phyloP scores from a whole-genome alignment of 768 basidiomycete genomes.

The Lactarius tabidus region DNA sequence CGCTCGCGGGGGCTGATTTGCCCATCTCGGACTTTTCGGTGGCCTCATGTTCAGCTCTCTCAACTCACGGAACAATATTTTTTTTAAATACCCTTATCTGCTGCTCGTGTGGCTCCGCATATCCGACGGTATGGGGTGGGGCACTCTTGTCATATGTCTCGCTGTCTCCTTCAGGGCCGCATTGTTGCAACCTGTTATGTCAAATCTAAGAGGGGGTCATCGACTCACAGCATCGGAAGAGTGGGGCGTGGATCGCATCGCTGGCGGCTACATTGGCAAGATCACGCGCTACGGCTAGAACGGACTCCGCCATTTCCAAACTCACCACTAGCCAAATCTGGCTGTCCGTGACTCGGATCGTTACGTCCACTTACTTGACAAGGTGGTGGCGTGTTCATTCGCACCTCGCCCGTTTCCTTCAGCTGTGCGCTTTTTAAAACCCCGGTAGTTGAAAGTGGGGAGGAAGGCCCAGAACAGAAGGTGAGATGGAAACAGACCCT shows the following conservation, averaged over 20 bases:
- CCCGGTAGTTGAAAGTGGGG: constrained; percentile 18
- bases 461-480: constrained; percentile 17
- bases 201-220: constrained; percentile 19
- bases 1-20: constrained; percentile 16
- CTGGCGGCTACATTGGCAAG: constrained; percentile 16
- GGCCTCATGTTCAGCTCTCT: constrained; percentile 8
- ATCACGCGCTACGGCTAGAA: constrained; percentile 25
- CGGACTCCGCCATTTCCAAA: constrained; percentile 22
- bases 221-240: constrained; percentile 17
- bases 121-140: neutral
- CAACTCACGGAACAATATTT: constrained; percentile 5
- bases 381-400: constrained; percentile 22
- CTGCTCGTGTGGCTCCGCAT: neutral
- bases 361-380: constrained; percentile 21
- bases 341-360: constrained; percentile 24
- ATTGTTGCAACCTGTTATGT: constrained; percentile 21
- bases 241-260: constrained; percentile 17
- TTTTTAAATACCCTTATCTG: constrained; percentile 15
- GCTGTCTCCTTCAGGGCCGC: constrained; percentile 20
- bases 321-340: constrained; percentile 20
- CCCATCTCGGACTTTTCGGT: constrained; percentile 20
- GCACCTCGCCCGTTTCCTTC: neutral
- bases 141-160: constrained; percentile 13
- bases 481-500: constrained; percentile 6
- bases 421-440: constrained; percentile 17